phyloP scores from a whole-genome alignment of 495 filamentous ascomycete species.

The Trichoderma orchidacearum region DNA sequence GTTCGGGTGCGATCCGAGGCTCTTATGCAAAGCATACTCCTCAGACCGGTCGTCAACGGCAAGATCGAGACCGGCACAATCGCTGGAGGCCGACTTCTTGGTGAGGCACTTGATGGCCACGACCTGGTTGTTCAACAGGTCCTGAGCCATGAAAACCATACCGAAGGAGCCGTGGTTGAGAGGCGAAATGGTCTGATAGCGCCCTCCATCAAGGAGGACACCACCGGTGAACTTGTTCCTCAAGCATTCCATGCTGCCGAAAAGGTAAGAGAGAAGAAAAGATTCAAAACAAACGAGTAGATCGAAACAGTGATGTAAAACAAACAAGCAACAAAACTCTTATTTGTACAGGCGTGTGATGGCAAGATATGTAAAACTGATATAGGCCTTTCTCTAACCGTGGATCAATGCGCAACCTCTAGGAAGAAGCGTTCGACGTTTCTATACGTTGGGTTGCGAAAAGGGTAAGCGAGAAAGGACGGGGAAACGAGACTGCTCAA shows the following conservation, averaged over 20 bases:
- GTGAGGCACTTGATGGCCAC: conserved; percentile 93
- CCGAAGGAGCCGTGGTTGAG: conserved; percentile 98
- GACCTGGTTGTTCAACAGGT: conserved; percentile 54
- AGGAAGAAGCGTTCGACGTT: not conserved
- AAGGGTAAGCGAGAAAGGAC: conserved; percentile 24
- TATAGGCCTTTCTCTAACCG: not conserved
- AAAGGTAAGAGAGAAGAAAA: conserved; percentile 9
- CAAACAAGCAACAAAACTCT: conserved; percentile 16
- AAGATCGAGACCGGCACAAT: conserved; percentile 36
- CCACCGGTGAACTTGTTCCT: conserved; percentile 60
- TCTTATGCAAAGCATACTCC: conserved; percentile 70
- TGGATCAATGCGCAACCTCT: not conserved
- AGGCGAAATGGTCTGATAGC: conserved; percentile 80
- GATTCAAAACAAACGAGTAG: conserved; percentile 11
- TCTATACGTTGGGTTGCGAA: conserved; percentile 34
- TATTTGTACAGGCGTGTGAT: conserved; percentile 14
- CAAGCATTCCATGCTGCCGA: conserved; percentile 60
- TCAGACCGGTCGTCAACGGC: conserved; percentile 74
- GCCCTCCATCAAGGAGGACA: conserved; percentile 56
- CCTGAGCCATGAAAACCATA: conserved; percentile 88
- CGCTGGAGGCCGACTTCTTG: conserved; percentile 50
- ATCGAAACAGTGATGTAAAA: conserved; percentile 13
- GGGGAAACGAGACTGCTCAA: conserved; percentile 19
- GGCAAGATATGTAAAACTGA: not conserved
- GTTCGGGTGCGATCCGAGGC: conserved; percentile 69